phyloP scores from a whole-genome alignment of 1,284 basidiomycete species.

The Cryptococcus sp. region DNA sequence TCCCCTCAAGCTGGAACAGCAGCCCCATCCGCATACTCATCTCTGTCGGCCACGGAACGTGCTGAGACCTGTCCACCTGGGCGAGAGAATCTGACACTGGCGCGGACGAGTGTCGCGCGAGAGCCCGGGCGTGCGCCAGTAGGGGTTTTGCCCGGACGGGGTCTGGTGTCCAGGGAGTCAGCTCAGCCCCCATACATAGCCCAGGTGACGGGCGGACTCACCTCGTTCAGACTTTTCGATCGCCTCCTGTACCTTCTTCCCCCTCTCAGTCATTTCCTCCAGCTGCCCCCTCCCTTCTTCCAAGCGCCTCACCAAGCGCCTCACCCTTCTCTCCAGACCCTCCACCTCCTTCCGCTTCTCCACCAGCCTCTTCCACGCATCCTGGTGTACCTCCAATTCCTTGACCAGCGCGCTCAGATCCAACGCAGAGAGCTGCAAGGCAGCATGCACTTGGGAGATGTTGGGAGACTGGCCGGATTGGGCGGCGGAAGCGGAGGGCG shows the following conservation, averaged over 20 bases:
- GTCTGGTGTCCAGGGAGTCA: constrained; percentile 12
- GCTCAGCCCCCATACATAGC: neutral
- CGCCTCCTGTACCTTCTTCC: constrained; percentile 17
- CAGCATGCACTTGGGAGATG: constrained; percentile 18
- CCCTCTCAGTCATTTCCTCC: constrained; percentile 31
- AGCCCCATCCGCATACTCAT: constrained; percentile 41
- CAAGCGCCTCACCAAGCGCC: constrained; percentile 23
- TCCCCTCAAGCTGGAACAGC: constrained; percentile 42
- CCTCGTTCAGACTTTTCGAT: constrained; percentile 32
- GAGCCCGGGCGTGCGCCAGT: constrained; percentile 36
- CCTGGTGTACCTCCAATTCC: constrained; percentile 34
- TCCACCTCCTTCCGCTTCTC: constrained; percentile 27
- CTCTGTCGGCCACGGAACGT: constrained; percentile 43
- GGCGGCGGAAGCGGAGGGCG: constrained; percentile 1
- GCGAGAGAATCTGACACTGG: constrained; percentile 32
- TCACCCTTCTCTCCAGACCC: constrained; percentile 27
- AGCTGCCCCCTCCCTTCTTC: constrained; percentile 31
- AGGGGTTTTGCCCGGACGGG: constrained; percentile 28
- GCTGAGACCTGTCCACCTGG: constrained; percentile 28
- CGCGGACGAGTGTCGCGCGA: constrained; percentile 37
- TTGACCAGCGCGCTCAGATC: constrained; percentile 25
- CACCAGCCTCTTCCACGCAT: constrained; percentile 22
- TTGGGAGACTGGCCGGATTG: neutral
- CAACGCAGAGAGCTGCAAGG: constrained; percentile 17
- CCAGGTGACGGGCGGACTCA: constrained; percentile 14